phyloP scores from a whole-genome alignment of 768 basidiomycete genomes.

The Suillus spraguei region DNA sequence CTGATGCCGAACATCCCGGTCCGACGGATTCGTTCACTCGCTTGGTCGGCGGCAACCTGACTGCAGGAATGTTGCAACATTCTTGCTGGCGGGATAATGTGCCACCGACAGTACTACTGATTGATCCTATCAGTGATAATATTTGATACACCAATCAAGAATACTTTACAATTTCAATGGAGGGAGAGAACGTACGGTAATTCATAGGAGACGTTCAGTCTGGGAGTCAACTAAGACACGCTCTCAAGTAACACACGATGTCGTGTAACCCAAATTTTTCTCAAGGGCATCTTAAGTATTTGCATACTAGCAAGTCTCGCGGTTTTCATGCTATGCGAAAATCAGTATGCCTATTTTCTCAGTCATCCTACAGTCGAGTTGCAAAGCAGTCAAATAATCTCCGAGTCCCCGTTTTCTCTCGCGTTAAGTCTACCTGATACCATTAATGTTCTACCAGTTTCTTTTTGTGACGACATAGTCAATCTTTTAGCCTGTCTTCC shows the following conservation, averaged over 20 bases:
- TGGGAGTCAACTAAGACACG: slow-evolving; percentile 49
- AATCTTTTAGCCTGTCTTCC: slow-evolving; percentile 12
- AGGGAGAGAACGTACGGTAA: slow-evolving; percentile 59
- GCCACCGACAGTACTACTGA: background rate
- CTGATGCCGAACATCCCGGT: background rate
- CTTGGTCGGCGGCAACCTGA: too few species aligned
- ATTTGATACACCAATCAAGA: background rate
- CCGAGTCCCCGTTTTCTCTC: slow-evolving; percentile 70
- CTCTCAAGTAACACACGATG: slow-evolving; percentile 59
- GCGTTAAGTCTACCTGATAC: slow-evolving; percentile 67
- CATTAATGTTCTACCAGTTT: slow-evolving; percentile 38
- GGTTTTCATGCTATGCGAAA: background rate
- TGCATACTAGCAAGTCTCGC: slow-evolving; percentile 58
- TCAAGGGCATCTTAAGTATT: slow-evolving; percentile 49
- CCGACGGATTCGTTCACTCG: too few species aligned
- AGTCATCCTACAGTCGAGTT: slow-evolving; percentile 57
- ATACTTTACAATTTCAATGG: too few species aligned
- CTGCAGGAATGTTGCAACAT: background rate
- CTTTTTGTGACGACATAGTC: slow-evolving; percentile 79
- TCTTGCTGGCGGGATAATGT: background rate
- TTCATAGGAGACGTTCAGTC: slow-evolving; percentile 49
- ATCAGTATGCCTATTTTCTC: slow-evolving; percentile 30
- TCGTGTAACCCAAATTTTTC: slow-evolving; percentile 79
- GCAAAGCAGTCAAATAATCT: slow-evolving; percentile 57
- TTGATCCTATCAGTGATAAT: background rate